These are phyloP conservation scores for Physaria fendleri DNA, from an alignment of 345 rosid species.

Conservation along the genomic window DNA sequence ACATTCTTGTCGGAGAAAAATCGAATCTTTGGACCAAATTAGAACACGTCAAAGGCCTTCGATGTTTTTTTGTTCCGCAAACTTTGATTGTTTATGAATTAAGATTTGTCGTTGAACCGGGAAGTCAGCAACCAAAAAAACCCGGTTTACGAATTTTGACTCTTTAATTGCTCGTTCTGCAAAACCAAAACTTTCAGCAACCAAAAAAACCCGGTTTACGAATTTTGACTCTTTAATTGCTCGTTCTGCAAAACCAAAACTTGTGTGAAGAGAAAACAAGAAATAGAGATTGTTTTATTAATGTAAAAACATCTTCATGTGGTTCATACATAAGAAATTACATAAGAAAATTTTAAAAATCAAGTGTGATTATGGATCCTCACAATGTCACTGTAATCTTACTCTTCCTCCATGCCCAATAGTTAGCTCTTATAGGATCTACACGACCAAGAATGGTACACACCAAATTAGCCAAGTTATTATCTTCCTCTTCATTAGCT, in stretches of 20 bases:
- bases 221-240: background rate
- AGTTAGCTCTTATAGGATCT: constrained; percentile 68
- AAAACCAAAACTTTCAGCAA: background rate
- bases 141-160: background rate
- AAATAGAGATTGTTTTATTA: background rate
- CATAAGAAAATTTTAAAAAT: background rate
- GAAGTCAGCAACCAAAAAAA: background rate
- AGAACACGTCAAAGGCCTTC: no score
- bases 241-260: background rate
- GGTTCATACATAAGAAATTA: background rate
- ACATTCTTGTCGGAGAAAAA: no score
- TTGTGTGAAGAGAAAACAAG: background rate
- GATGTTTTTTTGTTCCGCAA: no score
- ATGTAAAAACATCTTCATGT: constrained; percentile 1
- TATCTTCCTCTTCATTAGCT: constrained; percentile 31
- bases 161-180: background rate
- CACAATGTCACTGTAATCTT: constrained; percentile 32
- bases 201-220: background rate
- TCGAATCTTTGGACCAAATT: no score
- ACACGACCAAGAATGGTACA: constrained; percentile 54
- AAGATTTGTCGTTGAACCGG: background rate
- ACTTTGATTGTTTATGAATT: no score
- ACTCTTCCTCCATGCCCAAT: constrained; percentile 77
- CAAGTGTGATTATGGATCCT: background rate
- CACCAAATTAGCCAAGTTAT: constrained; percentile 41